A percentile compares a stretch with the other conserved stretches of the same genome.
phyloP scores from a whole-genome alignment of 495 filamentous ascomycete genomes.

The Daldinia childiae region DNA sequence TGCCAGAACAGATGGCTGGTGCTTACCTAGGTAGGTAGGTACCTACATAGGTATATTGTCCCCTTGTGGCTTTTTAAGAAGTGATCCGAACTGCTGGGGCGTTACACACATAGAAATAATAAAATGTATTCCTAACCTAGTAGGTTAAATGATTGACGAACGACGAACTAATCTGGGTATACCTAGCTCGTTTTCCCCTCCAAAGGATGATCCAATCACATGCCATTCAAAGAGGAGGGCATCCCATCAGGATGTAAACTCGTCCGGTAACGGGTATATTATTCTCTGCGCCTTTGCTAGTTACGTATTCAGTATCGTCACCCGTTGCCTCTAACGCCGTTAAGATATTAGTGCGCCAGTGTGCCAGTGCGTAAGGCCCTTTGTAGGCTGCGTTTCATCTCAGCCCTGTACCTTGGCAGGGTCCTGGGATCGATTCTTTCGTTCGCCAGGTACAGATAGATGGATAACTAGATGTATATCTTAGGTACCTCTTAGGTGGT shows the following conservation, averaged over 20 bases:
- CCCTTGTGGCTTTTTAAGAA: conserved; percentile 7
- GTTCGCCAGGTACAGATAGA: conserved; percentile 13
- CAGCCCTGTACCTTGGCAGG: conserved; percentile 40
- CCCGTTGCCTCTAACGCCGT: conserved; percentile 3
- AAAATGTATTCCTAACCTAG: not conserved
- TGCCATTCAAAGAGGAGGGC: not conserved
- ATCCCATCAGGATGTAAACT: not conserved
- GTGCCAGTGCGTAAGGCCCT: conserved; percentile 5
- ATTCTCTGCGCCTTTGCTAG: not conserved
- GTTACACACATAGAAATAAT: conserved; percentile 8
- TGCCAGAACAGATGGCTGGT: not conserved
- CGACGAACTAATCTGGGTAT: not conserved
- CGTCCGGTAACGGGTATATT: too few relatives aligned
- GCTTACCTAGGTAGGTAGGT: not conserved
- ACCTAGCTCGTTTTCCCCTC: not conserved
- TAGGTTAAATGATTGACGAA: conserved; percentile 1
- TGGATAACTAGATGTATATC: not conserved
- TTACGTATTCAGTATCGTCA: not conserved
- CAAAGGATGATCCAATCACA: not conserved
- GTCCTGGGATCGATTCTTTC: conserved; percentile 17
- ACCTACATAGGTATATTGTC: not conserved
- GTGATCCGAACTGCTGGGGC: conserved; percentile 36
- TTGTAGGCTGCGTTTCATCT: conserved; percentile 26
- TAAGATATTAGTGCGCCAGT: not conserved
- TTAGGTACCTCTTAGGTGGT: too few relatives aligned